Evolutionary conservation across 345 rosid genomes (phyloP).

Genomic region (Turnera subulata): DNA sequence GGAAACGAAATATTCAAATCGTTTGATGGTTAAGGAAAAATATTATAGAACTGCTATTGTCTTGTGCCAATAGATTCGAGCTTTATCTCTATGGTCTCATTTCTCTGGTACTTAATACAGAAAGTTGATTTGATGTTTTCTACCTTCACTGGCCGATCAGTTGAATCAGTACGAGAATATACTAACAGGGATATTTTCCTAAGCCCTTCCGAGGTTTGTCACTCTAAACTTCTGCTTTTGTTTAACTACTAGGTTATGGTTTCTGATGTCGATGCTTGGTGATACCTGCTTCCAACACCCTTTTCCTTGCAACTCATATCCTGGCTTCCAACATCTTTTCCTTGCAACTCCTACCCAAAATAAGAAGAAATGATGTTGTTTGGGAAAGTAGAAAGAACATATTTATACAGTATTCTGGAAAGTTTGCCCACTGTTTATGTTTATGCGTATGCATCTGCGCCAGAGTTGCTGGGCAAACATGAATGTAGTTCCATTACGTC

Average conservation of each 20-base stretch:
- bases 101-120: constrained; percentile 35
- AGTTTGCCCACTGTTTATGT: too few relatives aligned
- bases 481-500: too few relatives aligned
- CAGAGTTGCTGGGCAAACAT: too few relatives aligned
- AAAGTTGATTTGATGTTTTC: constrained; percentile 85
- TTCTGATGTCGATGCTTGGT: background rate
- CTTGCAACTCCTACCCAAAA: too few relatives aligned
- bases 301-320: background rate
- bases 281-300: background rate
- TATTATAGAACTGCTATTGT: background rate
- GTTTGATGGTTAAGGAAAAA: background rate
- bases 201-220: constrained; percentile 71
- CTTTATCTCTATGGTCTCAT: constrained; percentile 6
- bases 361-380: too few relatives aligned
- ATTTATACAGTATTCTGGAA: too few relatives aligned
- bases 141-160: constrained; percentile 81
- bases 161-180: constrained; percentile 76
- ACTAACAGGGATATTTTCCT: constrained; percentile 87
- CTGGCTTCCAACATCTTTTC: background rate
- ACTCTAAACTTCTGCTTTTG: background rate
- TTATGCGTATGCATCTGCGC: too few relatives aligned
- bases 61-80: background rate
- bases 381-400: too few relatives aligned
- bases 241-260: background rate
- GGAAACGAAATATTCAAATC: too few relatives aligned